Evolutionary conservation across 257 asterid genomes (phyloP).

Genomic region (Solanum sejunctum): DNA sequence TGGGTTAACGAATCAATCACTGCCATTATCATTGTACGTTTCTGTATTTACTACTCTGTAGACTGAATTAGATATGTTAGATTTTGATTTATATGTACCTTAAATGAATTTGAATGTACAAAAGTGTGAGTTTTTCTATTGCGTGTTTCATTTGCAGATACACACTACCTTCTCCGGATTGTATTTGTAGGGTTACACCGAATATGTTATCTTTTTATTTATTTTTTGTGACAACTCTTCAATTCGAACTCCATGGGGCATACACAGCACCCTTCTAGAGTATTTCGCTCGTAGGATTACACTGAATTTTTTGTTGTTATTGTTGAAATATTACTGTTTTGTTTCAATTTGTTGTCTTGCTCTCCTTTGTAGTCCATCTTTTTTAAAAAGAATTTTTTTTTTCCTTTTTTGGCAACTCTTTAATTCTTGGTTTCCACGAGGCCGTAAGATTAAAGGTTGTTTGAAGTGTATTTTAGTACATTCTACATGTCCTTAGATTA

Average conservation of each 20-base stretch:
- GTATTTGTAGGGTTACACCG: not conserved
- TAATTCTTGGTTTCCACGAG: not conserved
- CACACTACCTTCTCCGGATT: not conserved
- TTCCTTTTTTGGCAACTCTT: not conserved
- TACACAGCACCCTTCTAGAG: not conserved
- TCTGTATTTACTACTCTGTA: not conserved
- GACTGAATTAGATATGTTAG: not conserved
- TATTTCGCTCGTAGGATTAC: not conserved
- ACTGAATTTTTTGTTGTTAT: not conserved
- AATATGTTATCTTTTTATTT: no score
- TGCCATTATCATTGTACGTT: conserved; percentile 23
- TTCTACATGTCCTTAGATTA: not conserved
- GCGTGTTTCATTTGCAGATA: not conserved
- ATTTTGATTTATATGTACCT: not conserved
- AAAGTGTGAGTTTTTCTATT: not conserved
- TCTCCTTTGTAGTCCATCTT: not conserved
- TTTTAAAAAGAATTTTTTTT: no score
- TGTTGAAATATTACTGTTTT: no score
- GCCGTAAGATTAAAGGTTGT: not conserved
- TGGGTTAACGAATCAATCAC: conserved; percentile 45
- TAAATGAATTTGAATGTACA: not conserved
- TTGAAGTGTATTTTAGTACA: not conserved
- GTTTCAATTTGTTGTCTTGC: not conserved
- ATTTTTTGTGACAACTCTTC: not conserved
- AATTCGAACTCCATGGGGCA: not conserved